Base-by-base conservation (phyloP, 2,329 filamentous ascomycete species). In the Stachybotrys echinatus region DNA sequence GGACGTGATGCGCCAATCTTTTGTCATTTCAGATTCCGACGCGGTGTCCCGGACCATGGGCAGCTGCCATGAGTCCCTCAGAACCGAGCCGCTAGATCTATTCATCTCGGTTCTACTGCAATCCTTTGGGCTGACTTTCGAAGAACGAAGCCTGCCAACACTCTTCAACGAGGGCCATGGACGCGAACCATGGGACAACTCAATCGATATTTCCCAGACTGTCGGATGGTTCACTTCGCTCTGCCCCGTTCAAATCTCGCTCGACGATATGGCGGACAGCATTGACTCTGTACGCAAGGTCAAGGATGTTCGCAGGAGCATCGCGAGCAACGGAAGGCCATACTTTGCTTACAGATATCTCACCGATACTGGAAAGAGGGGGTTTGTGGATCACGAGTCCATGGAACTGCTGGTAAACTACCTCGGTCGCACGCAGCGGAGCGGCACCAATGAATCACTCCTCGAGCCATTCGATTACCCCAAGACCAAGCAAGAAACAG, bases 181-280 rank as follows among this genome's bases (percentile, higher is more conserved):
- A 2, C 62, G 73, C 7, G 71, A 75, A 27, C 51, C 65, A 1
- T 67, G 63, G 60, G 58, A 62, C 21, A 23, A 56, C 2, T 23
- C 42, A 1, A 54, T 70, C 8, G 66, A 75, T 45, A 53, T 69
- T 2, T 69, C 71, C 0, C 52, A 61, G 1, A 74, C 70, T 0
- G 67, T 75, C 1, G 74, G 73, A 5, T 76, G 73, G 73, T 75
- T 75, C 49, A 74, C 73, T 1, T 70, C 70, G 0, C 59, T 75
- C 12, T 64, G 58, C 17, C 72, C 73, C 0, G 39, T 72, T 0
- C 57, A 55, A 0, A 17, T 64, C 2, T 23, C 52, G 6, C 46
- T 47, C 8, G 14, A 18, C 5, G 38, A 31, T 4, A 12, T 50
- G 19, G 40, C 47, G 6, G 23, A 45, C 14, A 42, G 22, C 12